Conservation (phyloP, 208 protist genomes). For the Acanthamoeba lenticulata region DNA sequence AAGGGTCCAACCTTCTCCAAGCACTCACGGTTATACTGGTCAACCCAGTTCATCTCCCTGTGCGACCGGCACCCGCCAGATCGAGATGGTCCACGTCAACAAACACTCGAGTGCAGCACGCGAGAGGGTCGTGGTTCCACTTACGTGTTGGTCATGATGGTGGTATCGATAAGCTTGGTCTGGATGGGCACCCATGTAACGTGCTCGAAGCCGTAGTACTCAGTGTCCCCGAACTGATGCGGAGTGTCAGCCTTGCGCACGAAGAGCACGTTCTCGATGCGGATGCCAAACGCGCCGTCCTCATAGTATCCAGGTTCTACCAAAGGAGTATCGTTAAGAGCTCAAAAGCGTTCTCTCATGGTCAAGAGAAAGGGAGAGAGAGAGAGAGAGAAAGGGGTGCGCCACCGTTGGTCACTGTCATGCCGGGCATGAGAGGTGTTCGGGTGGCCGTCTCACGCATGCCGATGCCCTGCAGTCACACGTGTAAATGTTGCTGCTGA, state of each 20-base stretch:
- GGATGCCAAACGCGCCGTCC: slow-evolving; percentile 96
- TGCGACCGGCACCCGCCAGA: neutral
- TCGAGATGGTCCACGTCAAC: neutral
- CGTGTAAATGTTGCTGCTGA: neutral
- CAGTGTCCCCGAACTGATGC: slow-evolving; percentile 33
- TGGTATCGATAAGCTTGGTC: slow-evolving; percentile 89
- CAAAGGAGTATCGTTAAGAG: neutral
- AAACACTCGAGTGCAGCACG: neutral
- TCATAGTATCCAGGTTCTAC: slow-evolving; percentile 97
- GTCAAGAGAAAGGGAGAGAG: neutral
- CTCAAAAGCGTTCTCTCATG: neutral
- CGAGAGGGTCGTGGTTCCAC: neutral
- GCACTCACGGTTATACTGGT: slow-evolving; percentile 75
- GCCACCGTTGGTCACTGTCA: slow-evolving; percentile 83
- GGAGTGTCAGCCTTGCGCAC: slow-evolving; percentile 85
- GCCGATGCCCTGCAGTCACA: slow-evolving; percentile 65
- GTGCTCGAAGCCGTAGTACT: slow-evolving; percentile 82
- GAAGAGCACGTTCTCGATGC: slow-evolving; percentile 97
- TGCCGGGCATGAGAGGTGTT: slow-evolving; percentile 71
- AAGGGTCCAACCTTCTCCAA: slow-evolving; percentile 45
- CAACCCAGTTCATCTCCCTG: slow-evolving; percentile 74
- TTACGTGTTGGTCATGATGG: slow-evolving; percentile 87
- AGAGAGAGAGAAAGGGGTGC: too few relatives aligned
- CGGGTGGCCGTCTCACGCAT: neutral
- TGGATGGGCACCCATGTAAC: slow-evolving; percentile 93